phyloP scores from a whole-genome alignment of 805 yeast genomes.

The Isabelozyma rhagii region DNA sequence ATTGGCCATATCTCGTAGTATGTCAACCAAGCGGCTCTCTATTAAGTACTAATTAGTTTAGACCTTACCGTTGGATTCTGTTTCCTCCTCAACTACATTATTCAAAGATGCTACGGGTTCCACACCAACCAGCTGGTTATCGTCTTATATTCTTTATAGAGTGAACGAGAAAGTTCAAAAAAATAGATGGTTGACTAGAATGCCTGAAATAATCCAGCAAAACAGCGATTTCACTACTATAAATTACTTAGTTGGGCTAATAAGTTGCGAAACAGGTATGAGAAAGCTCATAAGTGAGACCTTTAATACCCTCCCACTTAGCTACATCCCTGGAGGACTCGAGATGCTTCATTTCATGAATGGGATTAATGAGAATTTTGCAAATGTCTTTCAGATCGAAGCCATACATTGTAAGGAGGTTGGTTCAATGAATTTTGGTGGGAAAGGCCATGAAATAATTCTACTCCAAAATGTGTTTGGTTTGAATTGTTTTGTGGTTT shows the following conservation, averaged over 20 bases:
- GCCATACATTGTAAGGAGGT: background rate
- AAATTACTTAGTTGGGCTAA: constrained; percentile 1
- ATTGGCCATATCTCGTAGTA: background rate
- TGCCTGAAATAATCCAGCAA: background rate
- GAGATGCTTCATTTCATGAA: background rate
- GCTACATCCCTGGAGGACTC: background rate
- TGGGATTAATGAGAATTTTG: background rate
- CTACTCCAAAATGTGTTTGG: background rate
- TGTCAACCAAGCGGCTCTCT: background rate
- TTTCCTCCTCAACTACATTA: background rate
- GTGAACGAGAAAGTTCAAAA: background rate
- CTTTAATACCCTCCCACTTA: background rate
- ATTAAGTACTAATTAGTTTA: background rate
- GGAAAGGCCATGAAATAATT: background rate
- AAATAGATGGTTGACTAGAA: background rate
- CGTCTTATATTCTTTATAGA: background rate
- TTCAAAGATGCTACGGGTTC: background rate
- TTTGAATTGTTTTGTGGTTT: background rate
- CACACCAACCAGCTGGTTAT: background rate
- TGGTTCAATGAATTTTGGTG: background rate
- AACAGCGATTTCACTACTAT: constrained; percentile 2
- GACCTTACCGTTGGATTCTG: background rate
- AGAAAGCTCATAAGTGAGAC: background rate
- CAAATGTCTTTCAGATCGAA: background rate
- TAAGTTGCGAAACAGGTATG: background rate